phyloP scores from a whole-genome alignment of 176 grass and related monocot species.

The Olyra latifolia region DNA sequence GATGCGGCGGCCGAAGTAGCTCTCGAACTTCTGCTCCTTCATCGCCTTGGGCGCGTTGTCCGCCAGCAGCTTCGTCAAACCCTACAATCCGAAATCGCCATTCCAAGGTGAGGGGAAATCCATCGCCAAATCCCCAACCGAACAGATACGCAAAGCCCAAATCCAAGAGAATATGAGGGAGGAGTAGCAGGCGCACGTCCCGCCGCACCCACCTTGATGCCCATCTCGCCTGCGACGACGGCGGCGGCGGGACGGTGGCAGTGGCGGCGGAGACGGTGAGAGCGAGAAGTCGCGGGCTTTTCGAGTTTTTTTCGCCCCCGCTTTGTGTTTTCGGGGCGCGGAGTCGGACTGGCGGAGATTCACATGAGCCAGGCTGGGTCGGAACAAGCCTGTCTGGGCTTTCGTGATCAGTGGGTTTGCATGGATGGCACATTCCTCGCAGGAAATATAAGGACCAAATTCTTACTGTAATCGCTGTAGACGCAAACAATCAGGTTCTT shows the following conservation, averaged over 20 bases:
- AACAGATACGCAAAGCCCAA: neutral
- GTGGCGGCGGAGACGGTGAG: constrained; percentile 20
- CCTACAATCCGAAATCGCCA: constrained; percentile 45
- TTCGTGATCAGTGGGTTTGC: too few relatives aligned
- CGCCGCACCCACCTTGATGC: constrained; percentile 41
- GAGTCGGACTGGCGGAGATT: neutral
- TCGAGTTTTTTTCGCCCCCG: neutral
- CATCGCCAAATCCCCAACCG: neutral
- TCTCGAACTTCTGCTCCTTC: constrained; percentile 99
- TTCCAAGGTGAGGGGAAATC: neutral
- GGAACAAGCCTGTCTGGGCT: rapidly evolving
- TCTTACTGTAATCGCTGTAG: too few relatives aligned
- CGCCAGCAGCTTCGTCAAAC: constrained; percentile 96
- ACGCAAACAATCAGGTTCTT: too few relatives aligned
- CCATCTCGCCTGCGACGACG: constrained; percentile 41
- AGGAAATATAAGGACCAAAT: too few relatives aligned
- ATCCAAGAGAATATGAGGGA: neutral
- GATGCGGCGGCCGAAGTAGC: constrained; percentile 92
- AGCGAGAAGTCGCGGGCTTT: constrained; percentile 33
- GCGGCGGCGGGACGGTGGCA: neutral
- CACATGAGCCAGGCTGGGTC: neutral
- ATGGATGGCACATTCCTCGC: too few relatives aligned
- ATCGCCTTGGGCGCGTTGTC: constrained; percentile 91
- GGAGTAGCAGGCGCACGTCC: neutral
- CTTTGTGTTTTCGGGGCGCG: constrained; percentile 23